Conservation (phyloP, 257 asterid species). For the Solanum clarkiae region DNA sequence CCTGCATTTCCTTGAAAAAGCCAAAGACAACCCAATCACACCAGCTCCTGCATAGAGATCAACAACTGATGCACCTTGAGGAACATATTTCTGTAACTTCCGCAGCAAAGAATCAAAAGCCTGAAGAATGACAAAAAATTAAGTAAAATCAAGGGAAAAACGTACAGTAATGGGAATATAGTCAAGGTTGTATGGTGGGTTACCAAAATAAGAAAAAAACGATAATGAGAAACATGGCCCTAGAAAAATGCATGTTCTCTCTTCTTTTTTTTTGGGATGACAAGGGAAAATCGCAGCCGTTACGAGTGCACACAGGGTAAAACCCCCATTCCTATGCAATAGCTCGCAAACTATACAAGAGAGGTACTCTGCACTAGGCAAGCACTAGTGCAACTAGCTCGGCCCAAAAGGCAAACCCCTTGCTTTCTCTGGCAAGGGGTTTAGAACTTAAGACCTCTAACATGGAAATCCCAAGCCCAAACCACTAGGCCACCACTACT, state of each 20-base stretch:
- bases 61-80: slow-evolving; percentile 74
- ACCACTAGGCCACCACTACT: no score
- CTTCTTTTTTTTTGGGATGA: no score
- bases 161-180: neutral
- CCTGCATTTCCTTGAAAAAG: slow-evolving; percentile 82
- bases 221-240: neutral
- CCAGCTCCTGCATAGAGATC: slow-evolving; percentile 99
- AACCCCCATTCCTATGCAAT: no score
- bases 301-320: no score
- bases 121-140: slow-evolving; percentile 24
- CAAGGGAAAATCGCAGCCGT: no score
- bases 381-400: no score
- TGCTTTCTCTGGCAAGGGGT: no score
- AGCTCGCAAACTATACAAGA: no score
- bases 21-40: slow-evolving; percentile 87
- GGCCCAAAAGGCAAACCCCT: no score
- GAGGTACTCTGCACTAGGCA: no score
- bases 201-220: neutral
- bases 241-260: neutral
- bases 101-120: slow-evolving; percentile 83
- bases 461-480: no score
- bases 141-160: neutral
- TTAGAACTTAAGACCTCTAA: no score
- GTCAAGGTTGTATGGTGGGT: neutral
- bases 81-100: slow-evolving; percentile 68